These are phyloP conservation scores for Mollisia scopiformis DNA, from an alignment of 2,329 filamentous ascomycete species.

Conservation along the genomic window DNA sequence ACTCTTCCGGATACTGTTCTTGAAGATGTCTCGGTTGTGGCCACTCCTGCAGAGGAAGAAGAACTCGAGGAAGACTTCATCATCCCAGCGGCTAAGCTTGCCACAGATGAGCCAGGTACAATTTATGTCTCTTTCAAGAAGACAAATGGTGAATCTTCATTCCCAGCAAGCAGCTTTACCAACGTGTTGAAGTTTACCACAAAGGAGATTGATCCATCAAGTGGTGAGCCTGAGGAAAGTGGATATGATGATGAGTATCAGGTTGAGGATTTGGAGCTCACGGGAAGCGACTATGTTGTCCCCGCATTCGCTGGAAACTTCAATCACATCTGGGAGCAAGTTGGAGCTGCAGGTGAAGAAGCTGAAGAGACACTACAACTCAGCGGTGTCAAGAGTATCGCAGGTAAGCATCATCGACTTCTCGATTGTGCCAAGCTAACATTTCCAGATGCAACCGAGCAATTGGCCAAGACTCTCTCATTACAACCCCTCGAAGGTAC, in stretches of 20 bases:
- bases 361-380: constrained; percentile 90
- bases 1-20: constrained; percentile 89
- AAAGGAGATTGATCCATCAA: constrained; percentile 96
- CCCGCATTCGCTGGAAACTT: constrained; percentile 95
- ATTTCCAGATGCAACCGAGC: constrained; percentile 80
- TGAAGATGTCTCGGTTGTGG: constrained; percentile 84
- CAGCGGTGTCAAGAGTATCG: constrained; percentile 86
- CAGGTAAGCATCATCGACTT: constrained; percentile 57
- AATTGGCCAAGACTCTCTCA: constrained; percentile 83
- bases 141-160: constrained; percentile 71
- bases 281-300: constrained; percentile 90
- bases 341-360: constrained; percentile 86
- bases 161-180: constrained; percentile 81
- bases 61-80: constrained; percentile 91
- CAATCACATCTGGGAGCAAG: constrained; percentile 92
- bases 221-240: constrained; percentile 85
- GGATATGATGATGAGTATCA: constrained; percentile 99
- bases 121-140: constrained; percentile 96
- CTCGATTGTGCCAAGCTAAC: constrained; percentile 30
- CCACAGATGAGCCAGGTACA: constrained; percentile 85
- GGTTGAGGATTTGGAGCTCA: constrained; percentile 88
- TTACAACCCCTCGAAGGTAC: constrained; percentile 94
- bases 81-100: constrained; percentile 81
- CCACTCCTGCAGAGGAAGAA: constrained; percentile 79
- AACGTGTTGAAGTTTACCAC: constrained; percentile 96